phyloP scores from a whole-genome alignment of 768 basidiomycete genomes.

The Suillus luteus region DNA sequence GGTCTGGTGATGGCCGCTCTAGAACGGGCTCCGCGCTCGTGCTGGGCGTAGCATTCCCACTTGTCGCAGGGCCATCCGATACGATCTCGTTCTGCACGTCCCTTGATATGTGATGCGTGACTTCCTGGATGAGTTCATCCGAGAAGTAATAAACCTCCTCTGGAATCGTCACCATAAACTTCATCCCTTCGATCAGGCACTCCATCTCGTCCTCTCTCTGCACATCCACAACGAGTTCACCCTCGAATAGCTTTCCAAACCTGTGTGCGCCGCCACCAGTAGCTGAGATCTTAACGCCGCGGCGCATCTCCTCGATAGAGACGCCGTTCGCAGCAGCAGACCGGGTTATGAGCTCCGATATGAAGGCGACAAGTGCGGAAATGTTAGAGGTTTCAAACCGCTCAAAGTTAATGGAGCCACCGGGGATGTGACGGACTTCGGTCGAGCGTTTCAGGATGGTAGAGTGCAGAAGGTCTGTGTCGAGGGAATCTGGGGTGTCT shows the following conservation, averaged over 20 bases:
- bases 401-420: slow-evolving; percentile 96
- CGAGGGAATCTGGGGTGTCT: slow-evolving; percentile 36
- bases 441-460: slow-evolving; percentile 69
- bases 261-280: slow-evolving; percentile 97
- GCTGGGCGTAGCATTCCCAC: slow-evolving; percentile 15
- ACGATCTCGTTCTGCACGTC: slow-evolving; percentile 9
- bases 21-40: slow-evolving; percentile 36
- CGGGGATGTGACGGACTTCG: slow-evolving; percentile 73
- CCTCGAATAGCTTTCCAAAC: slow-evolving; percentile 82
- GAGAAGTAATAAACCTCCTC: slow-evolving; percentile 99
- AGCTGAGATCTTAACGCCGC: slow-evolving; percentile 94
- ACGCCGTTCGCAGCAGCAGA: slow-evolving; percentile 88
- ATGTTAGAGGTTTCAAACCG: slow-evolving; percentile 95
- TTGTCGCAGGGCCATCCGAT: slow-evolving; percentile 5
- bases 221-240: slow-evolving; percentile 81
- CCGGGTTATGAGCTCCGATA: slow-evolving; percentile 81
- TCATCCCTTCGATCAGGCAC: slow-evolving; percentile 93
- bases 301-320: slow-evolving; percentile 86
- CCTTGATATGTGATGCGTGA: slow-evolving; percentile 38
- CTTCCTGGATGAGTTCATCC: slow-evolving; percentile 87
- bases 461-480: slow-evolving; percentile 53
- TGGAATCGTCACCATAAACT: slow-evolving; percentile 94
- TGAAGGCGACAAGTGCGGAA: slow-evolving; percentile 80
- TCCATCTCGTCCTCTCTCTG: slow-evolving; percentile 97
- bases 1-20: slow-evolving; percentile 87